These are phyloP conservation scores for Plasmodium relictum DNA, from an alignment of 169 alveolate species.

Conservation along the genomic window DNA sequence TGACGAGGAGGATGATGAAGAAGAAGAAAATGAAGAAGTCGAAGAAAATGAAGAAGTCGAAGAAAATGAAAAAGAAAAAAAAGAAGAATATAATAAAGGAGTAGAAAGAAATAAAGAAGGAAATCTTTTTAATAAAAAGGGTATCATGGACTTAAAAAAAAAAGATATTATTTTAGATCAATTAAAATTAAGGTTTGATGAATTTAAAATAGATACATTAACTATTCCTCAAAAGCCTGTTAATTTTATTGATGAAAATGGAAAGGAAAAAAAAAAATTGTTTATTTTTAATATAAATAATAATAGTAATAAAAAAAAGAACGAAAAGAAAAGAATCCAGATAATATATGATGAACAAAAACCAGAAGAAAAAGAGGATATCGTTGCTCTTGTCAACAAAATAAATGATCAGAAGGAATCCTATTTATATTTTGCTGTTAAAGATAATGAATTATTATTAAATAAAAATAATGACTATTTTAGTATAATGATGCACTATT, in stretches of 20 bases:
- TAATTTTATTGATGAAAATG: conserved; percentile 51
- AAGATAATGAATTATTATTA: conserved; percentile 29
- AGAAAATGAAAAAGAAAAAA: not conserved
- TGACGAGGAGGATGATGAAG: conserved; percentile 49
- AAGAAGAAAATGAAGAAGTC: not conserved
- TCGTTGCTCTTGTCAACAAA: conserved; percentile 11
- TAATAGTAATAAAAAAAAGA: conserved; percentile 19
- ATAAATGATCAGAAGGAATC: conserved; percentile 69
- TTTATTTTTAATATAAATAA: conserved; percentile 70
- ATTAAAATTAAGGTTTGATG: conserved; percentile 55
- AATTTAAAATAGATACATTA: conserved; percentile 46
- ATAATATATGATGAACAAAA: conserved; percentile 26
- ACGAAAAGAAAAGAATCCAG: conserved; percentile 54
- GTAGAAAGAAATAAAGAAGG: not conserved
- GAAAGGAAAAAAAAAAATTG: conserved; percentile 51
- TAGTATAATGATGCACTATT: conserved; percentile 75
- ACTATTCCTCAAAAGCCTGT: conserved; percentile 57
- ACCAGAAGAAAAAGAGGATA: conserved; percentile 5
- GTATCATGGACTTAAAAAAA: conserved; percentile 31
- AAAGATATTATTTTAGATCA: conserved; percentile 58
- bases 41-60: not conserved
- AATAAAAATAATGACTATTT: conserved; percentile 65
- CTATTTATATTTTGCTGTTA: conserved; percentile 55
- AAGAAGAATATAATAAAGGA: not conserved
- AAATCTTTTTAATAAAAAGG: conserved; percentile 10